These are phyloP conservation scores for Xylariaceae sp. DNA, from an alignment of 2,329 filamentous ascomycete genomes.

Conservation along the genomic window DNA sequence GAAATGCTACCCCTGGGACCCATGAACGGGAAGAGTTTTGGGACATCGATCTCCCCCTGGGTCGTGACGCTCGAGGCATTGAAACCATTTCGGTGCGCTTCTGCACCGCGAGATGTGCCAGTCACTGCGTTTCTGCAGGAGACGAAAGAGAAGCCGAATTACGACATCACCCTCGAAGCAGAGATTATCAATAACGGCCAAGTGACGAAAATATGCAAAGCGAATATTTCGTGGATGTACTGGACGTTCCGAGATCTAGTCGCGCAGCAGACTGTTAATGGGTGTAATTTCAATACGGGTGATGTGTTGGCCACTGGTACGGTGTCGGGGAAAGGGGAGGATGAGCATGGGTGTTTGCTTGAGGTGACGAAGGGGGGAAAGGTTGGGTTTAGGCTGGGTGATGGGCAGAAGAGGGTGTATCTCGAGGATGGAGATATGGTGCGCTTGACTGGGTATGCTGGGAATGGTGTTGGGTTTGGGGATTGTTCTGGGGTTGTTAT, in stretches of 20 bases:
- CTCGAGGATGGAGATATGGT: slow-evolving; percentile 42
- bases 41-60: slow-evolving; percentile 61
- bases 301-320: slow-evolving; percentile 44
- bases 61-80: slow-evolving; percentile 59
- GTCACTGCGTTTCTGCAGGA: slow-evolving; percentile 35
- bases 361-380: slow-evolving; percentile 39
- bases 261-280: slow-evolving; percentile 37
- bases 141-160: slow-evolving; percentile 33
- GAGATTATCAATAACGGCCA: slow-evolving; percentile 13
- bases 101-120: slow-evolving; percentile 21
- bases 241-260: slow-evolving; percentile 39
- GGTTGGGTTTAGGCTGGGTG: slow-evolving; percentile 25
- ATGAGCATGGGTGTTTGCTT: slow-evolving; percentile 39
- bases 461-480: slow-evolving; percentile 41
- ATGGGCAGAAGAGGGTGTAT: slow-evolving; percentile 34
- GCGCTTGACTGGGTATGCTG: slow-evolving; percentile 37
- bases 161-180: slow-evolving; percentile 29
- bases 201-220: slow-evolving; percentile 28
- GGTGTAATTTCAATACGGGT: slow-evolving; percentile 37
- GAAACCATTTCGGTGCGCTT: slow-evolving; percentile 52
- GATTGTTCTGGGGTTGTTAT: slow-evolving; percentile 30
- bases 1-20: slow-evolving; percentile 63
- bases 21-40: slow-evolving; percentile 60
- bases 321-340: slow-evolving; percentile 35
- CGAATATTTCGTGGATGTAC: slow-evolving; percentile 34